Evolutionary conservation across 495 filamentous ascomycete genomes (phyloP).

Genomic region (Mytilinidion resinicola): DNA sequence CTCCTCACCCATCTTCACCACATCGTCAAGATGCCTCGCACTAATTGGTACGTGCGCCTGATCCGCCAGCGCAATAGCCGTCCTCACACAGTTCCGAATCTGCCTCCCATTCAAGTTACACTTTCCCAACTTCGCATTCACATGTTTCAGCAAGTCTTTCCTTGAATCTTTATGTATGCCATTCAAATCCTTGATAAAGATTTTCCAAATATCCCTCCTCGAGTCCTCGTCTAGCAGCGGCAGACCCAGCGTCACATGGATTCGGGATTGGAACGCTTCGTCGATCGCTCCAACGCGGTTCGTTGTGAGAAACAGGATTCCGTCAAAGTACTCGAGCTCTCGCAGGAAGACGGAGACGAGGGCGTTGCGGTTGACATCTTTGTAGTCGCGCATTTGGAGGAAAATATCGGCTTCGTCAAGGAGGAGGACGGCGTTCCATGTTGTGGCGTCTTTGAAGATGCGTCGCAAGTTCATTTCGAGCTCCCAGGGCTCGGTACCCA

Average conservation of each 20-base stretch:
- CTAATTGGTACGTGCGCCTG: conserved; percentile 30
- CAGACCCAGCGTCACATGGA: conserved; percentile 37
- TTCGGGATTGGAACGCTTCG: conserved; percentile 35
- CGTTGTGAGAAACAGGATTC: conserved; percentile 53
- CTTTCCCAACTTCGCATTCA: conserved; percentile 36
- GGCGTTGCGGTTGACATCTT: conserved; percentile 45
- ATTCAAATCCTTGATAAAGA: conserved; percentile 31
- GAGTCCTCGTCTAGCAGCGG: conserved; percentile 25
- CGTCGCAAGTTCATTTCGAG: conserved; percentile 4
- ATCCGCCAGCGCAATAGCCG: conserved; percentile 37
- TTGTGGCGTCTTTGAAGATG: conserved; percentile 1
- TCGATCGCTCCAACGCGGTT: conserved; percentile 47
- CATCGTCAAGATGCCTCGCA: conserved; percentile 38
- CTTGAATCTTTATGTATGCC: not conserved
- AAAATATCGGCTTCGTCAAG: conserved; percentile 56
- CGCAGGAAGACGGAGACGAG: conserved; percentile 52
- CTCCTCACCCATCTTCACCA: conserved; percentile 34
- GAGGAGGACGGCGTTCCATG: conserved; percentile 39
- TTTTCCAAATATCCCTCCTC: conserved; percentile 33
- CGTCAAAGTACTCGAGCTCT: conserved; percentile 51
- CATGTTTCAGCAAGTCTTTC: conserved; percentile 34
- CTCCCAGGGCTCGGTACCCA: conserved; percentile 3
- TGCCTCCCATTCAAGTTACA: conserved; percentile 53
- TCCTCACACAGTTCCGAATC: conserved; percentile 59
- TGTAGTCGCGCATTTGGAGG: conserved; percentile 39